Evolutionary conservation across 345 rosid genomes (phyloP).

Genomic region (Eucalyptus sp.): DNA sequence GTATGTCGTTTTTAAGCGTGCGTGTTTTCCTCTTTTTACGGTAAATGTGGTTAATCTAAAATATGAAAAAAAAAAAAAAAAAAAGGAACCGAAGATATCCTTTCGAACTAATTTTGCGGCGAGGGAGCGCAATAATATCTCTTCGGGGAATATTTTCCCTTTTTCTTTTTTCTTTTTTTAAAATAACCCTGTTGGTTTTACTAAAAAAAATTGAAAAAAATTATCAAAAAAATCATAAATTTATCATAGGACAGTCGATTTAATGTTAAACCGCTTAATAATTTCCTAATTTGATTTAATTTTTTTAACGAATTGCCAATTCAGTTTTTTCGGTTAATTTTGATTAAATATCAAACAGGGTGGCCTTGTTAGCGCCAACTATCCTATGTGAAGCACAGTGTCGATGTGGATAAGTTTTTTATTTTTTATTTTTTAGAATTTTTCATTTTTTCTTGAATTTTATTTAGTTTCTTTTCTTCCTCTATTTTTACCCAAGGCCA

Average conservation of each 20-base stretch:
- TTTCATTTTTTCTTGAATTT: too few species aligned
- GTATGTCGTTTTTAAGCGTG: not conserved
- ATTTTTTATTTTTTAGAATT: too few species aligned
- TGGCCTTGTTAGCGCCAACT: not conserved
- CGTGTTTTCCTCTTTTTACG: too few species aligned
- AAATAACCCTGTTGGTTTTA: not conserved
- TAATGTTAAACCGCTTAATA: too few species aligned
- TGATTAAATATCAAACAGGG: not conserved
- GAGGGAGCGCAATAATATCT: not conserved
- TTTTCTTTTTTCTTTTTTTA: too few species aligned
- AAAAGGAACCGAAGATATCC: not conserved
- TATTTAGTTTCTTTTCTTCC: too few species aligned
- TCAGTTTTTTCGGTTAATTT: too few species aligned
- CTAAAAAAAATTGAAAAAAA: accelerated
- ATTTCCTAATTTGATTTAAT: not conserved
- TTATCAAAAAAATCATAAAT: accelerated
- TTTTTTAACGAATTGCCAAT: too few species aligned
- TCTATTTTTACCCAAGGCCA: too few species aligned
- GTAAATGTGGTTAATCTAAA: not conserved
- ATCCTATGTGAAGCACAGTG: not conserved
- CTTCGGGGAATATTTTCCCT: not conserved
- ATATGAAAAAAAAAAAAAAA: not conserved
- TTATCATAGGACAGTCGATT: accelerated
- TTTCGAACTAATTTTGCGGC: not conserved
- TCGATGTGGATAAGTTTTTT: not conserved